phyloP scores from a whole-genome alignment of 805 yeast species.

The Barnettozyma sp. region DNA sequence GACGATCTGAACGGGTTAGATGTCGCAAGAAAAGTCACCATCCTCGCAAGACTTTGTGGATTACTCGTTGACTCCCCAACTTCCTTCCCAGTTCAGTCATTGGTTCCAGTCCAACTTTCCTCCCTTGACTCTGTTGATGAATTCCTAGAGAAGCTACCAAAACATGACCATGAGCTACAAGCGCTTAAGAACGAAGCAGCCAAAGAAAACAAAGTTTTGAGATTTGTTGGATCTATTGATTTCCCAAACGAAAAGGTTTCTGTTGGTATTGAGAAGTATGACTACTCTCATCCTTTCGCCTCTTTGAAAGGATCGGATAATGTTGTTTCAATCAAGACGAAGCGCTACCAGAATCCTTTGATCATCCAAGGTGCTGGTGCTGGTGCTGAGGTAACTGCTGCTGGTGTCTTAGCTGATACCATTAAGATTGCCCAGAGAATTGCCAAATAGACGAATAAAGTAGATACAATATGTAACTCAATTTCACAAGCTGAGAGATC shows the following conservation, averaged over 20 bases:
- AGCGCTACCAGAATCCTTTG: slow-evolving; percentile 89
- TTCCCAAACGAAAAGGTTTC: neutral
- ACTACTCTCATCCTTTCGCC: slow-evolving; percentile 18
- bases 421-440: slow-evolving; percentile 87
- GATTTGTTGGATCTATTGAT: slow-evolving; percentile 1
- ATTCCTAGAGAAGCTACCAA: slow-evolving; percentile 73
- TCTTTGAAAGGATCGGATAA: slow-evolving; percentile 92
- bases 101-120: slow-evolving; percentile 85
- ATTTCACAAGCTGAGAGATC: too few species aligned
- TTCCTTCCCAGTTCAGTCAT: slow-evolving; percentile 88
- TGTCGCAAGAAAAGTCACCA: slow-evolving; percentile 97
- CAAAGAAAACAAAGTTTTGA: slow-evolving; percentile 5
- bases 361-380: slow-evolving; percentile 98
- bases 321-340: slow-evolving; percentile 84
- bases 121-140: slow-evolving; percentile 65
- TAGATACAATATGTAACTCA: too few species aligned
- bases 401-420: slow-evolving; percentile 92
- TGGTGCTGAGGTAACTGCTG: slow-evolving; percentile 70
- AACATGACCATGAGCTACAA: slow-evolving; percentile 77
- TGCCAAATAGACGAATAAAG: slow-evolving; percentile 12
- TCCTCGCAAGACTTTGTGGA: slow-evolving; percentile 90
- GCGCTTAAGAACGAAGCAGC: slow-evolving; percentile 24
- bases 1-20: slow-evolving; percentile 97
- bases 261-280: slow-evolving; percentile 75
- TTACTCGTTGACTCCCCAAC: slow-evolving; percentile 78